A percentile compares a stretch with the other conserved stretches of the same genome.
phyloP scores from a whole-genome alignment of 345 rosid genomes.

The Salix koriyanagi region DNA sequence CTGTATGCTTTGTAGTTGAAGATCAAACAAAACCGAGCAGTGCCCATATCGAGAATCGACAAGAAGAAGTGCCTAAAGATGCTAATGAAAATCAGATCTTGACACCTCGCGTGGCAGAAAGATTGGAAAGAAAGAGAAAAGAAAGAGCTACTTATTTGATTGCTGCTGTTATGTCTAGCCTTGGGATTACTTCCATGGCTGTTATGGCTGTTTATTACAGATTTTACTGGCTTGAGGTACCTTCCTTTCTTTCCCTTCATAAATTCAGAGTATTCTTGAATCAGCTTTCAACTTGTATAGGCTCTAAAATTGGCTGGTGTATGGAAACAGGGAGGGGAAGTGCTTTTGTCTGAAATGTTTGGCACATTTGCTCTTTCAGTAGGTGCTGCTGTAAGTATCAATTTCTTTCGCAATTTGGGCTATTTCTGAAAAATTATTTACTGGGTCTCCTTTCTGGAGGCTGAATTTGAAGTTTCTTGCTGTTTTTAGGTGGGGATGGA shows the following conservation, averaged over 20 bases:
- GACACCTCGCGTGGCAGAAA: constrained; percentile 30
- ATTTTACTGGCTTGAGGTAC: constrained; percentile 67
- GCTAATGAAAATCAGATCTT: constrained; percentile 3
- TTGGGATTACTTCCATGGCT: constrained; percentile 58
- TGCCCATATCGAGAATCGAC: constrained; percentile 23
- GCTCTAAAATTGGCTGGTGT: neutral
- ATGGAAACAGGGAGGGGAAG: constrained; percentile 38
- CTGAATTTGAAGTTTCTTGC: neutral
- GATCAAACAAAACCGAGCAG: constrained; percentile 31
- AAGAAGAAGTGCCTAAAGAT: constrained; percentile 3
- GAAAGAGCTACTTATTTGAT: constrained; percentile 50
- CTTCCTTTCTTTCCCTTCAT: neutral
- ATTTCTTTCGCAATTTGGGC: neutral
- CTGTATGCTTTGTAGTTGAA: constrained; percentile 64
- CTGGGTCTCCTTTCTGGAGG: neutral
- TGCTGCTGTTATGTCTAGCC: constrained; percentile 56
- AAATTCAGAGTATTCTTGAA: neutral
- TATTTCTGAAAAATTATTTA: neutral
- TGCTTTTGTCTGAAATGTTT: constrained; percentile 46
- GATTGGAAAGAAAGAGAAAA: constrained; percentile 36
- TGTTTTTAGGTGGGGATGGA: constrained; percentile 59
- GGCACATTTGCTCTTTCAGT: constrained; percentile 54
- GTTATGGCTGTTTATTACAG: constrained; percentile 51
- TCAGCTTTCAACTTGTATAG: neutral
- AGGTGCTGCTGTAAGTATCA: constrained; percentile 54